Evolutionary conservation across 2,329 filamentous ascomycete genomes (phyloP), one percentile per base, ranked within the genome.

Genomic region (Aspergillus brasiliensis): DNA sequence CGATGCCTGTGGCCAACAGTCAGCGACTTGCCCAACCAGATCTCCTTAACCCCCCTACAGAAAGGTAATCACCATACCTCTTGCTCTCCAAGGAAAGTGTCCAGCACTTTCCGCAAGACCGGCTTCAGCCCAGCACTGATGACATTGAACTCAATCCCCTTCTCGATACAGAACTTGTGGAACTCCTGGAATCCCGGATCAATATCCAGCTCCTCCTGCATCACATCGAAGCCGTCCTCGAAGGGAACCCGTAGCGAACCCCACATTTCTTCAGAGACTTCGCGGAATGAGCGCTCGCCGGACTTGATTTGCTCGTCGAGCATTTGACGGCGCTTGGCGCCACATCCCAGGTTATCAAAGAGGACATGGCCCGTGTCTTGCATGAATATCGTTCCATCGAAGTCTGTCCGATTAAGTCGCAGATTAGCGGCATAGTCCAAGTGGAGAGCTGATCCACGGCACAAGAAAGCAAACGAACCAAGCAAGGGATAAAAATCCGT

Each of bases 231-330:
- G 13, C 87, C 87, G 62, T 89, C 84, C 23, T 88, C 87, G 68
- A 90, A 89, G 2, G 87, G 86, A 0, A 90, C 82, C 62, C 85
- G 81, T 8, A 90, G 77, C 0, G 86, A 89, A 7, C 83, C 84
- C 86, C 87, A 90, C 84, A 90, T 88, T 72, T 90, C 87, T 65
- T 89, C 87, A 0, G 86, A 89, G n/a, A 88, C 86, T 3, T 89
- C 87, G 53, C 86, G 81, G 79, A 90, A 90, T 0, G 85, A 86
- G 13, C 87, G 83, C 71, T 88, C 84, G 70, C 88, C 88, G 3
- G 76, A 80, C 67, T 87, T 85, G 74, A 90, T 88, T 67, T 90
- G 85, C 60, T 83, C 77, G 60, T 89, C 87, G 53, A 89, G 82
- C 42, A 82, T 67, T 58, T 83, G 75, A 52, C 86, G 83, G 59